Percentiles rank a stretch among this genome's conserved stretches.
Evolutionary conservation across 352 stramenopile species (phyloP).

Genomic region (Phytophthora cryptogea): DNA sequence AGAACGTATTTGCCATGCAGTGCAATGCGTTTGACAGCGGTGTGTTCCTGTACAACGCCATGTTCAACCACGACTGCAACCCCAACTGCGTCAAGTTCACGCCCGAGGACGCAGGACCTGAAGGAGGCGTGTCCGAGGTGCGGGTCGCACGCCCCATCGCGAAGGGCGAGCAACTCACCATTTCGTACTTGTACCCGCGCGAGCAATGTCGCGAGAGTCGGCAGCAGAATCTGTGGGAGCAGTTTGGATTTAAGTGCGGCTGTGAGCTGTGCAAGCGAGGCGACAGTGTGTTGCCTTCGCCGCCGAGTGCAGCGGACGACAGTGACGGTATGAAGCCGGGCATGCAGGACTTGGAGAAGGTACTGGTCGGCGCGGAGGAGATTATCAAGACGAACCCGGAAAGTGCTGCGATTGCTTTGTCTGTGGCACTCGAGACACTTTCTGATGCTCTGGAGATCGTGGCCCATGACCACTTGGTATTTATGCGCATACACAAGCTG

Average conservation of each 20-base stretch:
- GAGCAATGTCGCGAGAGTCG: constrained; percentile 87
- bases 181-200: constrained; percentile 93
- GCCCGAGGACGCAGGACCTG: constrained; percentile 41
- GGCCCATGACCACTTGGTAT: constrained; percentile 85
- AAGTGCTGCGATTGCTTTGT: constrained; percentile 57
- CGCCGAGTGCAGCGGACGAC: constrained; percentile 23
- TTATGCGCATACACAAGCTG: constrained; percentile 91
- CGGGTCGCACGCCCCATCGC: constrained; percentile 83
- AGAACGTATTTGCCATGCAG: constrained; percentile 90
- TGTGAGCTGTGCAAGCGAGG: constrained; percentile 72
- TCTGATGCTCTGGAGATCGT: constrained; percentile 84
- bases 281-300: constrained; percentile 63
- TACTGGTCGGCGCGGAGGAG: constrained; percentile 61
- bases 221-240: constrained; percentile 83
- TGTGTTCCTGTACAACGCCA: constrained; percentile 93
- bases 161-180: constrained; percentile 91
- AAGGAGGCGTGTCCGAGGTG: constrained; percentile 88
- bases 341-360: constrained; percentile 71
- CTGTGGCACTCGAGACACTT: constrained; percentile 76
- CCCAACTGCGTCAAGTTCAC: constrained; percentile 96
- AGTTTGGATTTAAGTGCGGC: constrained; percentile 91
- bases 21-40: constrained; percentile 95
- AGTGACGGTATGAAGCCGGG: constrained; percentile 20
- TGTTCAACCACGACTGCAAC: constrained; percentile 95
- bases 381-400: constrained; percentile 52